Evolutionary conservation across 2,329 filamentous ascomycete species (phyloP).

Genomic region (Mollisia scopiformis): DNA sequence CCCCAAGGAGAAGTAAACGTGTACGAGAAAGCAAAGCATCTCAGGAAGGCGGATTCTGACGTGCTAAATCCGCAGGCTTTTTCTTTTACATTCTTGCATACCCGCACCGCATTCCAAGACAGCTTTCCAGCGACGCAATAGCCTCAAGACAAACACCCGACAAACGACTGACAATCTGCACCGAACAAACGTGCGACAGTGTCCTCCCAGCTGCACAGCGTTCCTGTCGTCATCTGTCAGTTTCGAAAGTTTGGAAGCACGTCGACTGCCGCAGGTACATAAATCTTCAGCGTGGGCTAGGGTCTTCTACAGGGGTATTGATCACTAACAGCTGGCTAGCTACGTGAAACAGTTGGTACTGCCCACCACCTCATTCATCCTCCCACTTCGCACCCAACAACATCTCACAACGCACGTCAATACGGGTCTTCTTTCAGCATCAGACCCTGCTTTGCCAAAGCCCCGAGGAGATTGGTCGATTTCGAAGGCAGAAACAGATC

Average conservation of each 20-base stretch:
- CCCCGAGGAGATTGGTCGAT: not conserved
- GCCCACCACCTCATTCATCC: not conserved
- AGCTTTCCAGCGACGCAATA: not conserved
- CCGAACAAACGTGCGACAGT: not conserved
- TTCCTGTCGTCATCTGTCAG: not conserved
- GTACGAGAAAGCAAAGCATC: not conserved
- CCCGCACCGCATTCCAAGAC: constrained; percentile 5
- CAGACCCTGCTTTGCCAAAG: not conserved
- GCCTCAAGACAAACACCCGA: not conserved
- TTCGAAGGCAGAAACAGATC: not conserved
- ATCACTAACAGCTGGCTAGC: constrained; percentile 22
- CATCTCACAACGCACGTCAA: not conserved
- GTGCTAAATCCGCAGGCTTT: constrained; percentile 4
- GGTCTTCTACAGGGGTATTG: constrained; percentile 17
- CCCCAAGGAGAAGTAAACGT: not conserved
- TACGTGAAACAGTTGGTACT: constrained; percentile 21
- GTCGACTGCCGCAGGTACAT: constrained; percentile 8
- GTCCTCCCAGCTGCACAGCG: not conserved
- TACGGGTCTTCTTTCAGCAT: not conserved
- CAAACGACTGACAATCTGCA: not conserved
- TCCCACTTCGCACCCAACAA: not conserved
- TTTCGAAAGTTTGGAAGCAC: not conserved
- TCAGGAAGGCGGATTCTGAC: constrained; percentile 1
- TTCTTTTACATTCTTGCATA: constrained; percentile 2
- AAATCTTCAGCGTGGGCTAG: constrained; percentile 10